A percentile compares a stretch with the other conserved stretches of the same genome.
Conservation (phyloP, 2,329 filamentous ascomycete species). For the Ophiostoma perfectum region DNA sequence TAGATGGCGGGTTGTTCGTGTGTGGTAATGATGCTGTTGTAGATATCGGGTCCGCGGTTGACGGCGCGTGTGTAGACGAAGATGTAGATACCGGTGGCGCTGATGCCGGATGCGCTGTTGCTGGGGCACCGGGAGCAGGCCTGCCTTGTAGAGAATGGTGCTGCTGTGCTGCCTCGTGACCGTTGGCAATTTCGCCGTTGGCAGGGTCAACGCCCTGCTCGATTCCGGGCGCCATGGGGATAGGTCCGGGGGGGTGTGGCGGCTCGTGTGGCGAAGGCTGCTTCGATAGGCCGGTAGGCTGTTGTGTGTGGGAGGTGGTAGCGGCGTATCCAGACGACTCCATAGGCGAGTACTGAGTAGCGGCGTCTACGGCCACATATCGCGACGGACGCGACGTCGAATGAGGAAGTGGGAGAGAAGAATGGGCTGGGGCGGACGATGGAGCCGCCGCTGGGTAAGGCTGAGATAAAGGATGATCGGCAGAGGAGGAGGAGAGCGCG, state of each 20-base stretch:
- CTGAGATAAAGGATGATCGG: not conserved
- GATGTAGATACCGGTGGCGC: constrained; percentile 10
- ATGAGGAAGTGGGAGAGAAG: not conserved
- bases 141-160: not conserved
- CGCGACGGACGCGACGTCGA: constrained; percentile 10
- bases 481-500: not conserved
- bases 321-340: constrained; percentile 40
- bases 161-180: constrained; percentile 5
- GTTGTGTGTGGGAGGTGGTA: not conserved
- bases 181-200: constrained; percentile 15
- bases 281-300: constrained; percentile 1
- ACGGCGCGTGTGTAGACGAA: not conserved
- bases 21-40: constrained; percentile 3
- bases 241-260: constrained; percentile 30
- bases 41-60: not conserved
- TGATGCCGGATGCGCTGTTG: not conserved
- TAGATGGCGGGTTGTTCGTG: constrained; percentile 13
- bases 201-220: constrained; percentile 27
- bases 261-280: constrained; percentile 27
- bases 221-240: constrained; percentile 30
- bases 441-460: constrained; percentile 6
- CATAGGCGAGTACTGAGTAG: constrained; percentile 47
- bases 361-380: constrained; percentile 40
- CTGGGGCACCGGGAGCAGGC: constrained; percentile 11
- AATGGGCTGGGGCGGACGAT: not conserved